Conservation (phyloP, 192 early-diverging fungal species). For the Coemansia sp. region DNA sequence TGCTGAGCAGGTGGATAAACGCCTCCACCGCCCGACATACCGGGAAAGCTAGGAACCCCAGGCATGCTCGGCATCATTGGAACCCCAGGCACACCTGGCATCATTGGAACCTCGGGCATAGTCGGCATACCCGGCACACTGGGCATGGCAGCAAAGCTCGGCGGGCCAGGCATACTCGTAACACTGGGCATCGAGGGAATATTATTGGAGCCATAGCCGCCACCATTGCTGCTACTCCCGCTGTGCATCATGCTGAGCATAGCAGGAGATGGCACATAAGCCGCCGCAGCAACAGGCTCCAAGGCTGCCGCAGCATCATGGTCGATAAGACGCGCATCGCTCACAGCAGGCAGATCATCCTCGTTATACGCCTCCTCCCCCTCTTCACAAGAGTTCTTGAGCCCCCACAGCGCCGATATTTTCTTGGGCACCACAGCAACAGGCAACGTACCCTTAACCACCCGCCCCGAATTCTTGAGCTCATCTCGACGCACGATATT, state of each 20-base stretch:
- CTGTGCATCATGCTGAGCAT: constrained; percentile 2
- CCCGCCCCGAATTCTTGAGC: neutral
- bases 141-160: neutral
- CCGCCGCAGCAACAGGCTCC: neutral
- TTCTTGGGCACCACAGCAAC: constrained; percentile 21
- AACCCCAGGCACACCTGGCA: neutral
- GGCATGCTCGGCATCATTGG: neutral
- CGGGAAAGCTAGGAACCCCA: neutral
- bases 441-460: constrained; percentile 33
- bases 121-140: neutral
- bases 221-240: neutral
- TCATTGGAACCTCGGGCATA: neutral
- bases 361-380: neutral
- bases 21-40: too few relatives aligned
- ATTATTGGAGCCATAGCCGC: neutral
- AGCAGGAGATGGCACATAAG: neutral
- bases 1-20: neutral
- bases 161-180: neutral
- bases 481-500: constrained; percentile 43
- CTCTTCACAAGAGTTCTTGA: constrained; percentile 18
- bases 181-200: neutral
- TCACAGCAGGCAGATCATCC: neutral
- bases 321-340: neutral
- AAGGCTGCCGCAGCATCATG: neutral
- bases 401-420: constrained; percentile 30